Base-by-base conservation (phyloP, 2,329 filamentous ascomycete species). In the Epichloe typhina region DNA sequence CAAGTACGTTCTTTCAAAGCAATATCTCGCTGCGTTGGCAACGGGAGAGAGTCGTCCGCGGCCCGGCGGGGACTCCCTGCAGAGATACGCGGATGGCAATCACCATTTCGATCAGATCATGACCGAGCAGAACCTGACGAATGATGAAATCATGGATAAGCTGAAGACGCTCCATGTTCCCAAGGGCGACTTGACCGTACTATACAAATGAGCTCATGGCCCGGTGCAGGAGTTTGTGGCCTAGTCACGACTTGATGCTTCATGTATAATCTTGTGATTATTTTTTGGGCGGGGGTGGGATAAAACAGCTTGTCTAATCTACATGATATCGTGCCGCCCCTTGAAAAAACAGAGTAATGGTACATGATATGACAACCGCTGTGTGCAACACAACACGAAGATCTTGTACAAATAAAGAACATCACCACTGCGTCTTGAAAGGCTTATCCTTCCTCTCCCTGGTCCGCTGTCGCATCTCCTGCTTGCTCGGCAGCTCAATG, bases 51-150 rank as follows among this genome's bases (percentile, higher is more conserved):
- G 72, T 39, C 62, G 66, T 23, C 67, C 71, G 1, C 52, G 59
- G 23, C 59, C 62, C 2, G 67, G 66, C 9, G 69, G 68, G 3
- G 75, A 78, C 53, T 74, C 75, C 26, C 60, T 91, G 62, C 73
- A 82, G 57, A 75, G 72, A 59, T 91, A 86, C 61, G 74, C 84
- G 11, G 84, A 91, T 65, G 88, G 87, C 0, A 76, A 76, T 56
- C 84, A 88, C 62, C 80, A 78, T 58, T 86, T 91, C 65, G 88
- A 93, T 68, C 82, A 90, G 72, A 88, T 91, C 56, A 87, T 86
- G 61, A 86, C 83, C 1, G 86, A 89, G 69, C 73, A 82, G 64
- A 82, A 84, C 54, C 62, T 88, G 62, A 79, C 78, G 6, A 84
- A 90, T 61, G 74, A 73, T 52, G 82, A 86, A 60, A 81, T 90